Conservation (phyloP, 495 filamentous ascomycete genomes). For the Penicillium parvum region DNA sequence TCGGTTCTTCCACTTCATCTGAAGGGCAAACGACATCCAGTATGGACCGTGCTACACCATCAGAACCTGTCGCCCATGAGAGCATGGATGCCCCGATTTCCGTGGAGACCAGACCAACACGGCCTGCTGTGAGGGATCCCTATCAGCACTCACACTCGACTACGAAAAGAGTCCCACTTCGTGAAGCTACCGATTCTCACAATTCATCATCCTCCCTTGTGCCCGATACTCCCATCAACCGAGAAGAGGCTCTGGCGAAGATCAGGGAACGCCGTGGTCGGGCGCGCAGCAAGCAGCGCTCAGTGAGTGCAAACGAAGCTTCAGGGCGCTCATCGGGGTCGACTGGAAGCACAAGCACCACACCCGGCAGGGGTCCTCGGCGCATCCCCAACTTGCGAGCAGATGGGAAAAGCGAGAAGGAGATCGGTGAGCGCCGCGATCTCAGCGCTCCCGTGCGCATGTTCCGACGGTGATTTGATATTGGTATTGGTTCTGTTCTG, state of each 20-base stretch:
- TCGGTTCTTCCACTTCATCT: constrained; percentile 18
- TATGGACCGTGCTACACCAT: not conserved
- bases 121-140: constrained; percentile 8
- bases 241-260: constrained; percentile 49
- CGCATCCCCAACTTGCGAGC: constrained; percentile 37
- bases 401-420: constrained; percentile 25
- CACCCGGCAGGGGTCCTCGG: constrained; percentile 25
- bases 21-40: constrained; percentile 10
- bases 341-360: constrained; percentile 21
- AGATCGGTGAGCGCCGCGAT: constrained; percentile 33
- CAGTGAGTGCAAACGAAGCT: constrained; percentile 38
- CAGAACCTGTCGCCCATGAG: constrained; percentile 1
- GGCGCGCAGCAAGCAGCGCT: constrained; percentile 43
- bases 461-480: constrained; percentile 26
- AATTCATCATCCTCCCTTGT: constrained; percentile 23
- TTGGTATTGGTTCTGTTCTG: constrained; percentile 4
- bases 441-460: constrained; percentile 39
- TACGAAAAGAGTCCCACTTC: constrained; percentile 33
- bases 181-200: constrained; percentile 21
- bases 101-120: constrained; percentile 14
- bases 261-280: constrained; percentile 46
- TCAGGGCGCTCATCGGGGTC: constrained; percentile 24
- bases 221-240: constrained; percentile 42
- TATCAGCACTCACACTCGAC: constrained; percentile 18
- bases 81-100: not conserved